These are phyloP conservation scores for Rhizophlyctis rosea DNA, from an alignment of 192 early-diverging fungal species.

Conservation along the genomic window DNA sequence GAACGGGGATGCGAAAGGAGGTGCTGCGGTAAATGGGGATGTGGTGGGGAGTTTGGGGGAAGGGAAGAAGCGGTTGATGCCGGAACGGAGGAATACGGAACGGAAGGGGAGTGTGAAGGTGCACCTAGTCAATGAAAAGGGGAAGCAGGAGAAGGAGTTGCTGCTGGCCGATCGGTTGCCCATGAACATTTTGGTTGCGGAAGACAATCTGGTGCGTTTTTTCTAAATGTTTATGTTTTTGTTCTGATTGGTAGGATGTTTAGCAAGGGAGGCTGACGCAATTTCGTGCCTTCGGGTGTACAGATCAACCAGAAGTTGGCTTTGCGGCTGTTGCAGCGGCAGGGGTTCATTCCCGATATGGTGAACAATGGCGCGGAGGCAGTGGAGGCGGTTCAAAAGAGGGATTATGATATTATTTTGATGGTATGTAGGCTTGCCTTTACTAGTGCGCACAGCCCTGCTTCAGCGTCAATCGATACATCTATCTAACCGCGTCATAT, in stretches of 20 bases:
- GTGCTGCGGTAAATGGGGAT: background rate
- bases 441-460: no score
- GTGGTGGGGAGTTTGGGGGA: no score
- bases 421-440: conserved; percentile 13
- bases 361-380: conserved; percentile 16
- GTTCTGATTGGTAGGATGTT: no score
- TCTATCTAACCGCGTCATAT: no score
- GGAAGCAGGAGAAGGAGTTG: no score
- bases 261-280: no score
- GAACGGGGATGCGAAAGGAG: background rate
- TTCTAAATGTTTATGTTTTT: no score
- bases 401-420: conserved; percentile 10
- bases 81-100: background rate
- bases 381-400: background rate
- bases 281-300: background rate
- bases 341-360: conserved; percentile 6
- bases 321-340: conserved; percentile 10
- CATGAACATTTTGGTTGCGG: conserved; percentile 19
- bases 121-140: background rate
- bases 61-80: background rate
- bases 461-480: no score
- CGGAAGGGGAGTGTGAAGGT: background rate
- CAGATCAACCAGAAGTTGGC: conserved; percentile 15
- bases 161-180: conserved; percentile 15
- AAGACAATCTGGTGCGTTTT: conserved; percentile 18